Base-by-base conservation (phyloP, 331 rosid genomes). In the Erythrophleum ivorense region DNA sequence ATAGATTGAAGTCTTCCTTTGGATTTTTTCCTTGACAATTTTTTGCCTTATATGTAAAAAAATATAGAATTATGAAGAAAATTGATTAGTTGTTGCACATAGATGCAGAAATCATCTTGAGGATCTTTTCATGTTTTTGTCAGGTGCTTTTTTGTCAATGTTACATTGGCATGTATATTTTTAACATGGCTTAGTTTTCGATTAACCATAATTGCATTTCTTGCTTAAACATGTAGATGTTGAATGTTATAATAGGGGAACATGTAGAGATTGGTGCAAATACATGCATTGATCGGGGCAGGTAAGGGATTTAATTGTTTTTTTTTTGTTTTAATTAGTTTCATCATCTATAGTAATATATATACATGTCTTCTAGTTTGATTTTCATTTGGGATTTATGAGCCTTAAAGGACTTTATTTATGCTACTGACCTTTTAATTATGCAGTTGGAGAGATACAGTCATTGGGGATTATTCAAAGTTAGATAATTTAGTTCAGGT, bases 401-500 rank as follows among this genome's bases (percentile, higher is more conserved):
- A 62, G 50, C 31, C 73, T 53, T n/a, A 72, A 45, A 41, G 43
- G 54, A 24, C 38, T 70, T 49, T 80, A 48, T 74, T 88, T 79
- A 84, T 75, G 75, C 24, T 41, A 57, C 71, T 16, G 24, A 31
- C 67, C 5, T 24, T 86, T 86, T 84, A 63, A 13, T 82, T 75
- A 78, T 86, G 84, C 90, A 95, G 99, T 86, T 95, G 99, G 98
- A 90, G 99, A 88, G 99, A 95, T 83, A 95, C 99, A 2, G 82
- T 86, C 66, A 83, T 93, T 55, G 93, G 96, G 75, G 93, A 93
- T 80, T 77, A 93, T 80, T 82, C 97, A 1, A 95, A 91, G 90
- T 91, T 95, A 67, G 99, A 93, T 86, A 95, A 95, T 86, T 90
- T 93, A 81, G 97, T 95, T 84, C 98, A 95, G 99, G 99, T 95